Conservation (phyloP, 2,329 filamentous ascomycete species). For the Microdochium nivale region DNA sequence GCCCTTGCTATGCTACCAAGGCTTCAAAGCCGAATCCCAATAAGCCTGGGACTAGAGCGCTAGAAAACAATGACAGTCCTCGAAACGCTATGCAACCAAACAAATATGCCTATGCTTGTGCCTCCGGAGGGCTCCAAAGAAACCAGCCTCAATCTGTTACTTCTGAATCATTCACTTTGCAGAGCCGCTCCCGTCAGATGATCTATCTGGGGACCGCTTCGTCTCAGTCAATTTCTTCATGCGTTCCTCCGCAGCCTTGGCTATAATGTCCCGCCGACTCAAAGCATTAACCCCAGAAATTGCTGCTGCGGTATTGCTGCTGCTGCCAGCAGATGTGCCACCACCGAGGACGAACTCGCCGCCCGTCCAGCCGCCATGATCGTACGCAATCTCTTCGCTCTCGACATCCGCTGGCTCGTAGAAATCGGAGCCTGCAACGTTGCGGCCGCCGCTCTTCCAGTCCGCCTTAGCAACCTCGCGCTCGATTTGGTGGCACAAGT, state of each 20-base stretch:
- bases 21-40: no score
- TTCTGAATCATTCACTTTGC: not conserved
- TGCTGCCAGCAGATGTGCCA: constrained; percentile 8
- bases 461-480: constrained; percentile 73
- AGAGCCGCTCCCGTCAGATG: not conserved
- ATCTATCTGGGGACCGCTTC: not conserved
- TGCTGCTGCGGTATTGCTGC: constrained; percentile 9
- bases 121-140: not conserved
- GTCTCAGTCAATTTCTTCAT: constrained; percentile 31
- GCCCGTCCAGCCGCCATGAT: constrained; percentile 70
- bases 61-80: no score
- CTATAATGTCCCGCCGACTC: constrained; percentile 66
- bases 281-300: constrained; percentile 32
- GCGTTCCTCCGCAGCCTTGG: constrained; percentile 63
- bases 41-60: no score
- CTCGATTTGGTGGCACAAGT: constrained; percentile 80
- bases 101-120: not conserved
- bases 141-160: not conserved
- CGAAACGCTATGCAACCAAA: not conserved
- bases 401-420: constrained; percentile 41
- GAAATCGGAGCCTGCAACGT: constrained; percentile 55
- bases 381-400: constrained; percentile 46
- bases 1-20: no score
- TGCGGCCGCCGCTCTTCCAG: constrained; percentile 64
- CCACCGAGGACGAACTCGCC: constrained; percentile 69